phyloP scores from a whole-genome alignment of 805 yeast species.

The Wickerhamiella kazuoi region DNA sequence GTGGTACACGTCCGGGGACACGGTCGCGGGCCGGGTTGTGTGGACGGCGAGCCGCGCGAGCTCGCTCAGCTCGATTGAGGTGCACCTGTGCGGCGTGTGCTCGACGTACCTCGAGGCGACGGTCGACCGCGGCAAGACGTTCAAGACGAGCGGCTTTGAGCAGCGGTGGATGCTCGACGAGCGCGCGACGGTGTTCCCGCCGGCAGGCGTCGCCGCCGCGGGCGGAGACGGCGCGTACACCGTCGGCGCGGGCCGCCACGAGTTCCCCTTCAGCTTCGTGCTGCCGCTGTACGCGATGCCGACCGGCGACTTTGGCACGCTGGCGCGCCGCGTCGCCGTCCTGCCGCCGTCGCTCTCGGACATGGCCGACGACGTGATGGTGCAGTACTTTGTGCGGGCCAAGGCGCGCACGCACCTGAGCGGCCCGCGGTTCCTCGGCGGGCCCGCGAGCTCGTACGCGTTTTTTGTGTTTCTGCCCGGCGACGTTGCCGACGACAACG shows the following conservation, averaged over 20 bases:
- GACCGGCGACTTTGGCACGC: constrained; percentile 6
- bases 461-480: constrained; percentile 39
- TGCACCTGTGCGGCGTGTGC: constrained; percentile 52
- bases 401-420: background rate
- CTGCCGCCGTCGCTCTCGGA: constrained; percentile 22
- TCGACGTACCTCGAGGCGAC: constrained; percentile 29
- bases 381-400: constrained; percentile 41
- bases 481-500: constrained; percentile 8
- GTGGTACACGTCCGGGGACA: constrained; percentile 6
- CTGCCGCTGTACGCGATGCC: constrained; percentile 16
- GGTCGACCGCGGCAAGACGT: constrained; percentile 12
- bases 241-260: constrained; percentile 20
- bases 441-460: constrained; percentile 13
- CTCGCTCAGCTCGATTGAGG: constrained; percentile 25
- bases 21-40: constrained; percentile 1
- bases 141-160: constrained; percentile 12
- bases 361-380: constrained; percentile 13
- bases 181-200: constrained; percentile 21
- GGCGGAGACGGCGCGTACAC: constrained; percentile 16
- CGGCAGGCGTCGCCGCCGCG: constrained; percentile 7
- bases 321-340: constrained; percentile 6
- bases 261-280: constrained; percentile 20
- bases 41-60: background rate
- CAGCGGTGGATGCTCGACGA: constrained; percentile 17
- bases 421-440: background rate